Percentiles rank a stretch among this genome's conserved stretches.
phyloP scores from a whole-genome alignment of 305 asterid genomes.

The Salvia sclarea region DNA sequence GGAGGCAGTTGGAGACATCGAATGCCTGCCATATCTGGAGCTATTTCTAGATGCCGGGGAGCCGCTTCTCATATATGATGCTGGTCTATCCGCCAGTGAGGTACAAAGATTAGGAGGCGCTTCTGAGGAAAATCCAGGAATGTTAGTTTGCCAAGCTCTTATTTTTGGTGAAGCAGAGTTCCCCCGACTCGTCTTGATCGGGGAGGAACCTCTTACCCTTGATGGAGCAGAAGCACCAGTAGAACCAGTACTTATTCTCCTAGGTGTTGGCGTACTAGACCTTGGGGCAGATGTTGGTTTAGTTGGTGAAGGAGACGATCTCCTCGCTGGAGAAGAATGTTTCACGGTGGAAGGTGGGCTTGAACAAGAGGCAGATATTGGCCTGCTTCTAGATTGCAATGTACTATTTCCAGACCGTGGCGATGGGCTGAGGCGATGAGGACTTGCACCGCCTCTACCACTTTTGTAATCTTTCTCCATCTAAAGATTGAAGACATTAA shows the following conservation, averaged over 20 bases:
- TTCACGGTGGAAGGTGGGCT: constrained; percentile 69
- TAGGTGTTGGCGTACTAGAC: constrained; percentile 62
- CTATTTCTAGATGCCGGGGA: constrained; percentile 89
- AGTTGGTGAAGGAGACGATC: constrained; percentile 65
- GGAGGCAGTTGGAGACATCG: constrained; percentile 89
- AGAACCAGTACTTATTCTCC: constrained; percentile 73
- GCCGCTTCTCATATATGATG: constrained; percentile 84
- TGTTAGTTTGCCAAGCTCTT: constrained; percentile 61
- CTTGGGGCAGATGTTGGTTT: constrained; percentile 60
- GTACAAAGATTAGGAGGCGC: constrained; percentile 97
- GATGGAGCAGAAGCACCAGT: constrained; percentile 44
- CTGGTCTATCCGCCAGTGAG: constrained; percentile 86
- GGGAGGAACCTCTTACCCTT: constrained; percentile 72
- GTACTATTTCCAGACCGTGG: constrained; percentile 52
- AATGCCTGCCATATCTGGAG: constrained; percentile 68
- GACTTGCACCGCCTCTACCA: constrained; percentile 84
- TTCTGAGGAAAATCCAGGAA: constrained; percentile 77
- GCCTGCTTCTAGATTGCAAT: constrained; percentile 67
- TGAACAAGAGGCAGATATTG: constrained; percentile 57
- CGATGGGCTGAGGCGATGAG: constrained; percentile 75
- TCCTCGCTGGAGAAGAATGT: constrained; percentile 57
- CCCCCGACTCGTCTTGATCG: constrained; percentile 65
- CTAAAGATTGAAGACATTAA: constrained; percentile 44
- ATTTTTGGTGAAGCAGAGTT: constrained; percentile 78
- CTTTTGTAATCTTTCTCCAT: constrained; percentile 72